These are phyloP conservation scores for Cucumis hystrix DNA, from an alignment of 306 rosid genomes.

Conservation along the genomic window DNA sequence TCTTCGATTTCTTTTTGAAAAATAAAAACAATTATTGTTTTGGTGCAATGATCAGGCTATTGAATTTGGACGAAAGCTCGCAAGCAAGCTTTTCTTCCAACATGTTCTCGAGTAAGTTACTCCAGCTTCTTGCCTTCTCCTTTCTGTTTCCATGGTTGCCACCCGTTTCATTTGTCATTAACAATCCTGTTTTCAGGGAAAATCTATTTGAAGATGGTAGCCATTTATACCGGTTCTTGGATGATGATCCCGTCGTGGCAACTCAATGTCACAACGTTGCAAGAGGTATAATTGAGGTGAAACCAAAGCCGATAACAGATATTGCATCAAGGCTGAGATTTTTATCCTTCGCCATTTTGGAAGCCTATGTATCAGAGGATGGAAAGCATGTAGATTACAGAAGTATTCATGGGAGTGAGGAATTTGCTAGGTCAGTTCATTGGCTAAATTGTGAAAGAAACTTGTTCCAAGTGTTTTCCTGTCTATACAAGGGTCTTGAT, in stretches of 20 bases:
- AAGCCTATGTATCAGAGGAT: constrained; percentile 65
- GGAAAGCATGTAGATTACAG: constrained; percentile 64
- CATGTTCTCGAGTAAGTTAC: constrained; percentile 77
- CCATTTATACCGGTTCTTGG: constrained; percentile 76
- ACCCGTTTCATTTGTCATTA: neutral
- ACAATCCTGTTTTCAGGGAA: constrained; percentile 26
- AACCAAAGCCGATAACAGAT: constrained; percentile 64
- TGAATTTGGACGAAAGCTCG: constrained; percentile 82
- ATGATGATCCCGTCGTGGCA: constrained; percentile 65
- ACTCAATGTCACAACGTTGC: constrained; percentile 75
- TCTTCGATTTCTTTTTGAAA: neutral
- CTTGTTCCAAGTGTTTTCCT: constrained; percentile 6
- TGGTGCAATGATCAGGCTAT: constrained; percentile 44
- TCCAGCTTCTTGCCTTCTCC: constrained; percentile 4
- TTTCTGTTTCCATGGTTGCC: neutral
- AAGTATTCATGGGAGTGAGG: constrained; percentile 77
- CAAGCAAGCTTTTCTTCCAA: constrained; percentile 54
- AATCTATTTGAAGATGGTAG: constrained; percentile 75
- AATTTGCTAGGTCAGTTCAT: constrained; percentile 69
- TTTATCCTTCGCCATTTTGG: constrained; percentile 56
- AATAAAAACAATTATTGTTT: constrained; percentile 2
- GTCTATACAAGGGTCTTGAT: neutral
- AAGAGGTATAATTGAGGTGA: constrained; percentile 56
- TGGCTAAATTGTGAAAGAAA: neutral
- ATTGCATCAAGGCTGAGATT: constrained; percentile 76